Evolutionary conservation across 345 rosid genomes (phyloP).

Genomic region (Cardiospermum halicacabum): DNA sequence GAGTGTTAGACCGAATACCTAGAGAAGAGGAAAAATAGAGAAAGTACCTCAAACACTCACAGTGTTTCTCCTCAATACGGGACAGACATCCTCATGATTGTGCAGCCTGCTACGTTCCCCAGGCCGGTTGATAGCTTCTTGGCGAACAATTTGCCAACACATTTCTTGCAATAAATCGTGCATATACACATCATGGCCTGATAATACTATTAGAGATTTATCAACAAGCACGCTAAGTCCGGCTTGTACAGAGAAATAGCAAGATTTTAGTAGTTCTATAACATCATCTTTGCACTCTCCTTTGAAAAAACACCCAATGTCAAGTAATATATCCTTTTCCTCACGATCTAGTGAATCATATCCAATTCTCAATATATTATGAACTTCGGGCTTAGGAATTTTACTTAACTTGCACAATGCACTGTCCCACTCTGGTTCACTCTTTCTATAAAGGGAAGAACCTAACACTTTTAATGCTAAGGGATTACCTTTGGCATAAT

Average conservation of each 20-base stretch:
- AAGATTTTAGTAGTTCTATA: not conserved
- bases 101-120: conserved; percentile 2
- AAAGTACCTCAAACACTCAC: not conserved
- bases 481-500: conserved; percentile 17
- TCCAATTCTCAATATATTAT: not conserved
- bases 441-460: not conserved
- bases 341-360: not conserved
- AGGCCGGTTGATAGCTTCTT: not conserved
- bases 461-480: not conserved
- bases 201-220: not conserved
- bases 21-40: too few relatives aligned
- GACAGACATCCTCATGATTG: not conserved
- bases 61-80: not conserved
- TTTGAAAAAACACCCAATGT: not conserved
- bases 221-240: not conserved
- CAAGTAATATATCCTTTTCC: not conserved
- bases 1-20: too few relatives aligned
- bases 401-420: not conserved
- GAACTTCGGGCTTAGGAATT: not conserved
- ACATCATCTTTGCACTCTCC: not conserved
- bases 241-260: not conserved
- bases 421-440: not conserved
- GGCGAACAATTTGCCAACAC: not conserved
- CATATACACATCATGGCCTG: not conserved
- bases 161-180: conserved; percentile 11